Conservation (phyloP, 1,139 yeast species). For the Diutina ranongensis region DNA sequence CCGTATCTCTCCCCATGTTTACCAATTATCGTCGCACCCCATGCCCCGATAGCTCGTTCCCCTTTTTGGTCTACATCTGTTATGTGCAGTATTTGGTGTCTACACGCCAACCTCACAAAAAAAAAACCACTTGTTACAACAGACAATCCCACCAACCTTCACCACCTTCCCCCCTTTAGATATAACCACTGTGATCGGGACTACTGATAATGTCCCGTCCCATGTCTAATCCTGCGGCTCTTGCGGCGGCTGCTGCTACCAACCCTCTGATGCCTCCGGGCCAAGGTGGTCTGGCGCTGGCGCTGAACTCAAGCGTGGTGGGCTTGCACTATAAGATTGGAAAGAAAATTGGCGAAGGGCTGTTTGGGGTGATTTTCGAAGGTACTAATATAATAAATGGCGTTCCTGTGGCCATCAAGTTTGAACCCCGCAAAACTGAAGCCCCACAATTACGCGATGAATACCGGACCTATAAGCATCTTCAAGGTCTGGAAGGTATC, state of each 20-base stretch:
- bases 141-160: not conserved
- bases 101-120: not conserved
- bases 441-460: conserved; percentile 97
- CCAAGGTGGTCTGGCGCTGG: conserved; percentile 4
- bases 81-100: not conserved
- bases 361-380: conserved; percentile 94
- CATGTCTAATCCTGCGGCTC: conserved; percentile 6
- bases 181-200: not conserved
- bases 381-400: conserved; percentile 78
- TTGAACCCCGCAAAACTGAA: conserved; percentile 90
- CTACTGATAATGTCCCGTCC: conserved; percentile 4
- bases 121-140: not conserved
- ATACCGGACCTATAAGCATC: conserved; percentile 80
- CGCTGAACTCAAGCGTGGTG: conserved; percentile 14
- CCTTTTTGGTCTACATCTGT: no score
- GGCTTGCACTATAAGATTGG: conserved; percentile 88
- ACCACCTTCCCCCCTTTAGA: not conserved
- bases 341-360: conserved; percentile 95
- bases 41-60: no score
- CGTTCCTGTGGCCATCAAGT: conserved; percentile 61
- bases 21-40: not conserved
- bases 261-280: conserved; percentile 2
- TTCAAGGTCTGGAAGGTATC: conserved; percentile 72
- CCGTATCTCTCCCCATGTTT: not conserved
- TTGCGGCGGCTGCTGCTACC: conserved; percentile 6